Percentiles rank a stretch among this genome's conserved stretches.
These are phyloP conservation scores for Ettlia oleoabundans DNA, from an alignment of 139 green algal genomes.

Conservation along the genomic window DNA sequence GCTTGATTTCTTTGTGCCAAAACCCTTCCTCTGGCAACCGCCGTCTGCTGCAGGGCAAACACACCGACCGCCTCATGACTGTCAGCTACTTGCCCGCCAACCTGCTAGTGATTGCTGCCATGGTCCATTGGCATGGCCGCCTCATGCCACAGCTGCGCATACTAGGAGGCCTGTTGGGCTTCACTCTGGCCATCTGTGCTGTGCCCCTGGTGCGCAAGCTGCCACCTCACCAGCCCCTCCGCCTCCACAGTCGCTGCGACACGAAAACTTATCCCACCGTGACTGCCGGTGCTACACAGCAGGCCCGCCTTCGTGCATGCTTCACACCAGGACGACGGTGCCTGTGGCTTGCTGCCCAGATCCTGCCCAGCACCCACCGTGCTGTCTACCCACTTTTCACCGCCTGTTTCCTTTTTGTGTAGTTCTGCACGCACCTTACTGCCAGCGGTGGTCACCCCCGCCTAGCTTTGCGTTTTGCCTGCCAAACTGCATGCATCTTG, in stretches of 20 bases:
- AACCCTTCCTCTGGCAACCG: too few relatives aligned
- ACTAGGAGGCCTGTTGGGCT: slow-evolving; percentile 57
- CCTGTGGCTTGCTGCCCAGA: too few relatives aligned
- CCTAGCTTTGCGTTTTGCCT: background rate
- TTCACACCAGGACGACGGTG: too few relatives aligned
- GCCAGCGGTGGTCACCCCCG: background rate
- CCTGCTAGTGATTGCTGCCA: slow-evolving; percentile 49
- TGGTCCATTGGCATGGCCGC: slow-evolving; percentile 42
- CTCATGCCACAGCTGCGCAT: slow-evolving; percentile 44
- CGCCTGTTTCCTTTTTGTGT: too few relatives aligned
- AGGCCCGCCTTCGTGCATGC: too few relatives aligned
- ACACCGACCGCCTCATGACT: slow-evolving; percentile 79
- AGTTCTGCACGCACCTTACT: too few relatives aligned
- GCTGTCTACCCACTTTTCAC: too few relatives aligned
- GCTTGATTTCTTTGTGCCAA: too few relatives aligned
- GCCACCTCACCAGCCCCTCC: background rate
- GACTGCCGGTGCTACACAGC: too few relatives aligned
- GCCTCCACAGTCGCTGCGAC: too few relatives aligned
- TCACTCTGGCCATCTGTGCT: slow-evolving; percentile 53
- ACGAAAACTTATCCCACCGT: too few relatives aligned
- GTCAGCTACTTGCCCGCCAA: slow-evolving; percentile 73
- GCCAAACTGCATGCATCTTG: background rate
- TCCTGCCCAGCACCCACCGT: too few relatives aligned
- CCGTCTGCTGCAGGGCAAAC: slow-evolving; percentile 53
- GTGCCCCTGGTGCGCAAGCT: slow-evolving; percentile 53